These are phyloP conservation scores for Flaveria ramosissima DNA, from an alignment of 129 eudicot species.

Conservation along the genomic window DNA sequence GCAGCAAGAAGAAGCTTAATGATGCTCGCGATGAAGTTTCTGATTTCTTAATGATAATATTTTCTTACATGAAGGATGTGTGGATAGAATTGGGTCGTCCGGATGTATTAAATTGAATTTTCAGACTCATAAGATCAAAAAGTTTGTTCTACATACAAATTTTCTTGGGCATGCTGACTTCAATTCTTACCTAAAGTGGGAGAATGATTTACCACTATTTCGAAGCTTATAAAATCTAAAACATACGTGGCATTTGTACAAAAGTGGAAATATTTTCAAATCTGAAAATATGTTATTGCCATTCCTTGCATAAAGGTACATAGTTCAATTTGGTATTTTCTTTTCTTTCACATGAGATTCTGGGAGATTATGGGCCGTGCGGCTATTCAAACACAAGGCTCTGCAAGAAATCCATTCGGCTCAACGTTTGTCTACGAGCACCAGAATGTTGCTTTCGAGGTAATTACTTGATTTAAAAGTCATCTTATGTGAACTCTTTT, in stretches of 20 bases:
- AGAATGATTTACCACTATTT: too few relatives aligned
- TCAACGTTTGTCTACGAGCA: conserved; percentile 89
- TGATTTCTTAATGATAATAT: background rate
- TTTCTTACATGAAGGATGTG: conserved; percentile 52
- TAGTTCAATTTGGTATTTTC: background rate
- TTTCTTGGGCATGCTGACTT: too few relatives aligned
- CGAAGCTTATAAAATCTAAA: conserved; percentile 60
- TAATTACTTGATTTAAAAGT: conserved; percentile 20
- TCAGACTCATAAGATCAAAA: too few relatives aligned
- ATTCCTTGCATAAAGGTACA: background rate
- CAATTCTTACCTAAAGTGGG: too few relatives aligned
- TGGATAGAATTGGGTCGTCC: conserved; percentile 94
- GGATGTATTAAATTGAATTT: background rate
- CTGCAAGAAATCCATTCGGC: conserved; percentile 89
- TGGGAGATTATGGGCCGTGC: conserved; percentile 93
- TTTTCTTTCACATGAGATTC: conserved; percentile 52
- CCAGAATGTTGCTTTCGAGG: conserved; percentile 95
- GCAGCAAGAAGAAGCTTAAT: too few relatives aligned
- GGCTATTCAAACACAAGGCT: conserved; percentile 91
- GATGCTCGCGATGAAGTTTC: background rate
- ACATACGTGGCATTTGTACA: too few relatives aligned
- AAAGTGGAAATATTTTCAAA: too few relatives aligned
- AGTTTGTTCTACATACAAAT: too few relatives aligned
- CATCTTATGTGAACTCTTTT: background rate
- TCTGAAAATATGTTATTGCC: background rate